These are phyloP conservation scores for Epichloe sp. DNA, from an alignment of 2,329 filamentous ascomycete genomes.

Conservation along the genomic window DNA sequence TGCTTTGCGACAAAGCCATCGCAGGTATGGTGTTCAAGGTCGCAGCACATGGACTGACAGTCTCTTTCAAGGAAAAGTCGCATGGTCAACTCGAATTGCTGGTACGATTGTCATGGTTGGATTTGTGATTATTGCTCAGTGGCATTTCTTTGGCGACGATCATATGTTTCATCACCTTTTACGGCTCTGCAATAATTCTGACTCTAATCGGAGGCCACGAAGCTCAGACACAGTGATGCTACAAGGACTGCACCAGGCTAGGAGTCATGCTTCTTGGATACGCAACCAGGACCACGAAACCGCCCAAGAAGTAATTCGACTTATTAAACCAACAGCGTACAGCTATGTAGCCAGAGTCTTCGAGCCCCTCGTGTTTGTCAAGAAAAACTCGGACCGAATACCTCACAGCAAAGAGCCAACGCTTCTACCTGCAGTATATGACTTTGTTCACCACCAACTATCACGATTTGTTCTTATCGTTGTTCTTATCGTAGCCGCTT, in stretches of 20 bases:
- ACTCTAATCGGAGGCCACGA: conserved; percentile 12
- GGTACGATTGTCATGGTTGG: conserved; percentile 61
- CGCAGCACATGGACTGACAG: conserved; percentile 40
- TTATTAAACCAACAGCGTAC: conserved; percentile 57
- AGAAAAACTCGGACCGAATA: conserved; percentile 54
- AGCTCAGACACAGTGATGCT: conserved; percentile 28
- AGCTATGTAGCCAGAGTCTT: conserved; percentile 64
- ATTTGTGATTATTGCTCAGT: conserved; percentile 61
- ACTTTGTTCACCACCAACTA: conserved; percentile 51
- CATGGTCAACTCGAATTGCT: conserved; percentile 60
- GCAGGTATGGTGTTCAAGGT: conserved; percentile 11
- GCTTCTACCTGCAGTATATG: conserved; percentile 35
- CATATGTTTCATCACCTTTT: conserved; percentile 22
- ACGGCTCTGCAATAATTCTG: conserved; percentile 12
- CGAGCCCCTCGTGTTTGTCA: conserved; percentile 60
- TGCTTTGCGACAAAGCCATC: conserved; percentile 27
- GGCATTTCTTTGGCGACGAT: conserved; percentile 59
- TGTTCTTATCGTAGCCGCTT: conserved; percentile 47
- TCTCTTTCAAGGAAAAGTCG: conserved; percentile 49
- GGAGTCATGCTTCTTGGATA: conserved; percentile 66
- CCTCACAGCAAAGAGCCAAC: conserved; percentile 29
- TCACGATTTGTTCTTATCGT: conserved; percentile 49
- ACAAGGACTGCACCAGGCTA: conserved; percentile 56
- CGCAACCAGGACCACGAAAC: conserved; percentile 68
- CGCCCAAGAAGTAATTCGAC: conserved; percentile 61